phyloP scores from a whole-genome alignment of 177 flowering plant genomes.

The Vitis hybrid region DNA sequence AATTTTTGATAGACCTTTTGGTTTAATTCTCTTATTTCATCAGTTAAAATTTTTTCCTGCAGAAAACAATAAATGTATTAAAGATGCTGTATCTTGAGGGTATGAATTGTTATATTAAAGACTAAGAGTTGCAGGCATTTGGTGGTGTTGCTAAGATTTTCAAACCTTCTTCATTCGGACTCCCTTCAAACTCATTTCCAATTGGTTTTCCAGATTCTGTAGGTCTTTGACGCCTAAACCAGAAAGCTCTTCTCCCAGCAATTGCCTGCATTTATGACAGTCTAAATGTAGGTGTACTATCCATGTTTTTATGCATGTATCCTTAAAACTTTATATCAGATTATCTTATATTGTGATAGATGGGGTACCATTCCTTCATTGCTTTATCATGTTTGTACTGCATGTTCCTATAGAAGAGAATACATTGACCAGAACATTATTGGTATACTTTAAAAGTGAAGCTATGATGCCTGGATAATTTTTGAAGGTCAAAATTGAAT shows the following conservation, averaged over 20 bases:
- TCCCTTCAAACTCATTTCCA: conserved; percentile 52
- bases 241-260: conserved; percentile 62
- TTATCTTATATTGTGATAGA: no score
- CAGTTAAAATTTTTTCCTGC: conserved; percentile 43
- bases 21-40: conserved; percentile 47
- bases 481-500: no score
- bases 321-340: no score
- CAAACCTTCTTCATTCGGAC: conserved; percentile 49
- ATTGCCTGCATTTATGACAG: conserved; percentile 33
- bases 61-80: neutral
- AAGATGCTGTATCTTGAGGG: neutral
- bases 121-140: neutral
- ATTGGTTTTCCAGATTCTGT: conserved; percentile 50
- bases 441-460: no score
- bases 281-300: neutral
- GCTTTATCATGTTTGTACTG: no score
- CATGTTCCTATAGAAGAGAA: no score
- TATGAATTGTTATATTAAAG: neutral
- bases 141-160: neutral
- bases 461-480: no score
- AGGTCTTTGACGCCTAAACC: conserved; percentile 49
- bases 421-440: no score
- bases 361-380: no score
- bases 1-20: conserved; percentile 30
- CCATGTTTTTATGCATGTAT: no score